Evolutionary conservation across 208 protist genomes (phyloP).

Genomic region (Porcisia deanei): DNA sequence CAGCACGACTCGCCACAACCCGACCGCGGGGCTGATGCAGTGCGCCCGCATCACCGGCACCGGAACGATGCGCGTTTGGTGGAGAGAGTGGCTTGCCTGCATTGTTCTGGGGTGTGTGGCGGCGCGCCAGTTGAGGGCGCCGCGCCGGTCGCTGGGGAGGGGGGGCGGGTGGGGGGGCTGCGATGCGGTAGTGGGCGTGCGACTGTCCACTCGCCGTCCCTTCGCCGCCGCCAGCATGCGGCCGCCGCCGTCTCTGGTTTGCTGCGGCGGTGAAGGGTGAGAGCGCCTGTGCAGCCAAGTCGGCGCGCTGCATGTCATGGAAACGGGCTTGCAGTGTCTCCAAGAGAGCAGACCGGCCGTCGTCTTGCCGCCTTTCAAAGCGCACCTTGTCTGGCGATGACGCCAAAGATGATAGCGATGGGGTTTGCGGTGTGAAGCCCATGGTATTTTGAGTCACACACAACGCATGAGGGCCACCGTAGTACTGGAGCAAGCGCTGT

Average conservation of each 20-base stretch:
- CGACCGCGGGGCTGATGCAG: slow-evolving; percentile 17
- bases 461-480: slow-evolving; percentile 25
- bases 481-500: slow-evolving; percentile 23
- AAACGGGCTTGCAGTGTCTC: background rate
- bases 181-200: background rate
- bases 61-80: background rate
- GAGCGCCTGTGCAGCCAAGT: slow-evolving; percentile 8
- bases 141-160: background rate
- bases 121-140: background rate
- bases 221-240: background rate
- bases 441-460: background rate
- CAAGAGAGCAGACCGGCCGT: slow-evolving; percentile 10
- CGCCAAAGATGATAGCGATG: background rate
- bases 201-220: background rate
- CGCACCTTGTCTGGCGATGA: background rate
- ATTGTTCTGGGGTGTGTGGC: background rate
- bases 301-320: slow-evolving; percentile 14
- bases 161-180: background rate
- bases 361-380: background rate
- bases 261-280: background rate
- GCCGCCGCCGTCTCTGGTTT: background rate
- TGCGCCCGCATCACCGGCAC: background rate
- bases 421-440: background rate
- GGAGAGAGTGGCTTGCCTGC: background rate
- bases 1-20: slow-evolving; percentile 14